phyloP scores from a whole-genome alignment of 257 asterid species.

The Solanum phureja region DNA sequence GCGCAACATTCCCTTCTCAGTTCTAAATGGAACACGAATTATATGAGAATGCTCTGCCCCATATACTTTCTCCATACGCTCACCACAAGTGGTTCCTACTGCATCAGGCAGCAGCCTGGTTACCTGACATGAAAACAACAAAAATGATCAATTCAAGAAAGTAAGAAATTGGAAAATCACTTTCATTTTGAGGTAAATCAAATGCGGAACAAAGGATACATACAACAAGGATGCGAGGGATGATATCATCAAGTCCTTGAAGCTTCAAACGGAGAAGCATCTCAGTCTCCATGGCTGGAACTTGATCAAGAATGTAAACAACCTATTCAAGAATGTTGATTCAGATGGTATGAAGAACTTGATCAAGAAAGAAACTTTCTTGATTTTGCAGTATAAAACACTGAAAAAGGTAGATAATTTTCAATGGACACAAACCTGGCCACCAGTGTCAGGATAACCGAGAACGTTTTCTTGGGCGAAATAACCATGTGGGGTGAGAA shows the following conservation, averaged over 20 bases:
- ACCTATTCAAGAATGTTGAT: slow-evolving; percentile 3
- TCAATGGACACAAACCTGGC: slow-evolving; percentile 9
- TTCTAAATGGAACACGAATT: slow-evolving; percentile 27
- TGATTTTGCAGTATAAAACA: not conserved
- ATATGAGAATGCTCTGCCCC: slow-evolving; percentile 22
- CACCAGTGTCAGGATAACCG: slow-evolving; percentile 33
- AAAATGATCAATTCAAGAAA: not conserved
- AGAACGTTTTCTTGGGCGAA: slow-evolving; percentile 32
- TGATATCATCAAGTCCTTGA: slow-evolving; percentile 27
- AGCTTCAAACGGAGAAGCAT: slow-evolving; percentile 22
- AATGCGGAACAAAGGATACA: not conserved
- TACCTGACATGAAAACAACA: slow-evolving; percentile 1
- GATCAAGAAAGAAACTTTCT: not conserved
- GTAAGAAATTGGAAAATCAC: not conserved
- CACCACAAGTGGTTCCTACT: slow-evolving; percentile 25
- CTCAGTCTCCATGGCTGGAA: slow-evolving; percentile 26
- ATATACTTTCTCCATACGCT: slow-evolving; percentile 24
- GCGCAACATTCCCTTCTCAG: slow-evolving; percentile 21
- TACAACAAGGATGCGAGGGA: slow-evolving; percentile 27
- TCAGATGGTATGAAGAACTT: not conserved
- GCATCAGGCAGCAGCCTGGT: slow-evolving; percentile 33
- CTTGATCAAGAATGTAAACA: slow-evolving; percentile 33
- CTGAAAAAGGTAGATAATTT: not conserved
- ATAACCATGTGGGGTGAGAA: slow-evolving; percentile 29
- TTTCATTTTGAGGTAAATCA: not conserved